Conservation (phyloP, 768 basidiomycete species). For the Lactarius sp. region DNA sequence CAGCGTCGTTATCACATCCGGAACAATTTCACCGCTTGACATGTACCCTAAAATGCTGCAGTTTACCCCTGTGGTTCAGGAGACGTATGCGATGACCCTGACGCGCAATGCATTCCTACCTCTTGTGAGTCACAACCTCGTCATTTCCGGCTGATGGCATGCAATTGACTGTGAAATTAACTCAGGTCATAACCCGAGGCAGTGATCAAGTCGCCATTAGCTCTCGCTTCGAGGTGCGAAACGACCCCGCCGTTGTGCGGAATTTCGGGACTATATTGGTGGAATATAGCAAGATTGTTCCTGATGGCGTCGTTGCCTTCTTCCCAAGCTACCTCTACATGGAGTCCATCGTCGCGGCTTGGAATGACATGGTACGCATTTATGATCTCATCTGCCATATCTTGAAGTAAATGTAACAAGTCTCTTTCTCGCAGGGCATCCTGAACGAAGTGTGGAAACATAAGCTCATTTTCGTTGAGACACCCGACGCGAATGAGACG, state of each 20-base stretch:
- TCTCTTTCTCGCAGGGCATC: slow-evolving; percentile 63
- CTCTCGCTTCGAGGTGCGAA: slow-evolving; percentile 97
- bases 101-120: slow-evolving; percentile 95
- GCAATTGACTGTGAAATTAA: slow-evolving; percentile 11
- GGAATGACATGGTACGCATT: slow-evolving; percentile 95
- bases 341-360: slow-evolving; percentile 99
- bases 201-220: slow-evolving; percentile 98
- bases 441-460: slow-evolving; percentile 99
- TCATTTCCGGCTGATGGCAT: not conserved
- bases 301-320: slow-evolving; percentile 98
- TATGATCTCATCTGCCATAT: slow-evolving; percentile 16
- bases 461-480: slow-evolving; percentile 98
- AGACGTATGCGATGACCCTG: slow-evolving; percentile 97
- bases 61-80: slow-evolving; percentile 94
- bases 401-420: not conserved
- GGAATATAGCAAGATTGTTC: slow-evolving; percentile 96
- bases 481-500: slow-evolving; percentile 97
- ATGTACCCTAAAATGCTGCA: slow-evolving; percentile 99
- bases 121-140: slow-evolving; percentile 48
- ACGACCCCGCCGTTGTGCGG: slow-evolving; percentile 97
- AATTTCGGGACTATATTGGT: slow-evolving; percentile 98
- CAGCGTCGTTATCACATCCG: slow-evolving; percentile 97
- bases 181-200: slow-evolving; percentile 92
- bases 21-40: slow-evolving; percentile 96
- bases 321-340: slow-evolving; percentile 99